phyloP scores from a whole-genome alignment of 768 basidiomycete species.

The Calocybe indica region DNA sequence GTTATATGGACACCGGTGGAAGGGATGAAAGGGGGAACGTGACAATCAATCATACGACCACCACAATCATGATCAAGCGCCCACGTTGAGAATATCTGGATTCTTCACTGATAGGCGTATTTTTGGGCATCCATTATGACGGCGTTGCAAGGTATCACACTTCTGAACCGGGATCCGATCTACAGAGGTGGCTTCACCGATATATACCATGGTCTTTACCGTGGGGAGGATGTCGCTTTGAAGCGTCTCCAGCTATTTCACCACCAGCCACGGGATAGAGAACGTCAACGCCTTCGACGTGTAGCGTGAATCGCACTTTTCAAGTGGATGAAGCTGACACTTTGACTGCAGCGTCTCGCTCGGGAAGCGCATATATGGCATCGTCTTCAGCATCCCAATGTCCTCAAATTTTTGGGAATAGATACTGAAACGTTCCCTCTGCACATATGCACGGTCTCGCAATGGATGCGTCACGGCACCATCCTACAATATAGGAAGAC shows the following conservation, averaged over 20 bases:
- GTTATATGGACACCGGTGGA: too few relatives aligned
- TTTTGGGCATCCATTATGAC: neutral
- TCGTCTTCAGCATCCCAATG: constrained; percentile 10
- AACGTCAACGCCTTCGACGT: constrained; percentile 8
- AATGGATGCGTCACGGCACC: constrained; percentile 11
- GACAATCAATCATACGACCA: too few relatives aligned
- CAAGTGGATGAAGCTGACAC: neutral
- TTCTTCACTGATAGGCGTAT: too few relatives aligned
- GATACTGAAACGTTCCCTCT: constrained; percentile 10
- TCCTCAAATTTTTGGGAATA: constrained; percentile 13
- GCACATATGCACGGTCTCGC: constrained; percentile 8
- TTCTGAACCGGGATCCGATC: constrained; percentile 10
- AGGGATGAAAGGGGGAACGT: too few relatives aligned
- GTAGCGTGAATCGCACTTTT: constrained; percentile 3
- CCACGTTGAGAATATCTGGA: too few relatives aligned
- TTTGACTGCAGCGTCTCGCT: constrained; percentile 7
- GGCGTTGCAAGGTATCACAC: constrained; percentile 6
- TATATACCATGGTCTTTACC: constrained; percentile 9
- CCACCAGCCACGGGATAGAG: constrained; percentile 7
- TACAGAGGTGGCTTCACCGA: constrained; percentile 12
- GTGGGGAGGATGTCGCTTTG: constrained; percentile 11
- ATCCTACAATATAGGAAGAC: constrained; percentile 12
- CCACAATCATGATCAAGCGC: too few relatives aligned
- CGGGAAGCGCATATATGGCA: constrained; percentile 13
- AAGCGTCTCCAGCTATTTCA: constrained; percentile 10